Evolutionary conservation across 768 basidiomycete genomes (phyloP), one percentile per base, ranked within the genome.

Genomic region (Rhizopogon salebrosus): DNA sequence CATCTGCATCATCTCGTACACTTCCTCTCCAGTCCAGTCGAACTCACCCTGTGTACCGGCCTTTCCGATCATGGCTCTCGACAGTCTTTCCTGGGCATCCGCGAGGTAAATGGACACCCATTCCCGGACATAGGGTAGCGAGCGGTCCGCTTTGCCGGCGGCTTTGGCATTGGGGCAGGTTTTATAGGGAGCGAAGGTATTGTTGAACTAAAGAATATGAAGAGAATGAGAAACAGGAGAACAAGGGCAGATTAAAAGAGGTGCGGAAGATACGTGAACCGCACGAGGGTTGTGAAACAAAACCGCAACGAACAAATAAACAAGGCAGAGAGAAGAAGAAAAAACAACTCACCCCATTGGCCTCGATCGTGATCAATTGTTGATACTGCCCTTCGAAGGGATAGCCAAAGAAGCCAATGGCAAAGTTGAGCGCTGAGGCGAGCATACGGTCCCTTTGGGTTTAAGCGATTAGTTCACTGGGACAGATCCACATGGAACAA

Each of bases 171-270:
- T 94, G 4, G 80, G 77, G 62, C 92, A 91, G 73, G 89, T 91
- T 53, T 79, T 78, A 58, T 93, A 94, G 3, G 93, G 93, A 0
- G 92, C 79, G 4, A 97, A 80, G 1, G 93, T 93, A 64, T 88
- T 89, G 69, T 91, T 92, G 63, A 86, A 89, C 79, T 87, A 43
- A 7, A 16, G 40, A 38, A 39, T 23, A 34, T 41, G n/a, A 23
- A 24, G 36, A 6, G 16, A 10, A 3, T 43, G 48, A 49, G 48
- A 14, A 45, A 45, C 13, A 35, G 13, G 6, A n/a, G 16, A 6
- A 38, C 9, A 38, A 10, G 8, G 2, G 9, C 3, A 14, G 6
- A 31, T 18, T 3, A 45, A 8, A 8, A 37, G 14, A 16, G 3
- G 29, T 23, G 5, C 45, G 9, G 29, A 46, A 9, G 20, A 34